Evolutionary conservation across 75 land plant species (phyloP).

Genomic region (Pinus albicaulis): DNA sequence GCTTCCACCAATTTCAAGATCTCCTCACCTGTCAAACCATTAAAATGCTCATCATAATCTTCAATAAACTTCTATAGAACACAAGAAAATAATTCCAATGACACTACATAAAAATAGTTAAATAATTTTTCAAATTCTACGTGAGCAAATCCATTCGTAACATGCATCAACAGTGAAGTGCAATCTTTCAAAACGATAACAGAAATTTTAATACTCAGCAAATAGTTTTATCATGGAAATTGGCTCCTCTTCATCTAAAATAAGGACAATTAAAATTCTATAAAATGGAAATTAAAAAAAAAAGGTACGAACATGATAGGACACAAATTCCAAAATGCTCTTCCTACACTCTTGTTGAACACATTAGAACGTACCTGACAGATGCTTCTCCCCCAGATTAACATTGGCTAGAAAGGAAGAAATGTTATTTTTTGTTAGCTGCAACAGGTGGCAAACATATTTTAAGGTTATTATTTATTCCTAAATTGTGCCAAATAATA

Average conservation of each 20-base stretch:
- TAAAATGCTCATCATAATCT: neutral
- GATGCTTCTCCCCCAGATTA: slow-evolving; percentile 26
- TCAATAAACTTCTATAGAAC: too few relatives aligned
- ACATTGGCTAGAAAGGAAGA: slow-evolving; percentile 54
- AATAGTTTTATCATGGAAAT: neutral
- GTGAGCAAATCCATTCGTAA: too few relatives aligned
- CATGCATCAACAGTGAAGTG: too few relatives aligned
- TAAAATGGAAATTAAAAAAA: neutral
- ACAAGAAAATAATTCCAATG: neutral
- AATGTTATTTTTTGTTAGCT: slow-evolving; percentile 41
- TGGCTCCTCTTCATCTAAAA: neutral
- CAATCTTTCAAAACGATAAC: neutral
- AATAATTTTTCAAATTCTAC: too few relatives aligned
- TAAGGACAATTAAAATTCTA: neutral
- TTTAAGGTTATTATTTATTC: neutral
- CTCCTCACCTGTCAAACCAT: slow-evolving; percentile 33
- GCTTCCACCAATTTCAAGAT: slow-evolving; percentile 41
- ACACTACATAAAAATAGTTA: neutral
- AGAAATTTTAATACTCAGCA: neutral
- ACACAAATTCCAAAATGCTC: too few relatives aligned
- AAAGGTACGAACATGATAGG: neutral
- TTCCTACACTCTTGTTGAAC: too few relatives aligned
- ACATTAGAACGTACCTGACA: slow-evolving; percentile 20
- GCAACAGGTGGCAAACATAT: slow-evolving; percentile 3
- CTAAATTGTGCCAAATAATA: neutral